Percentiles rank a stretch among this genome's conserved stretches.
Conservation (phyloP, 2,329 filamentous ascomycete genomes). For the Cadophora luteo-olivacea region DNA sequence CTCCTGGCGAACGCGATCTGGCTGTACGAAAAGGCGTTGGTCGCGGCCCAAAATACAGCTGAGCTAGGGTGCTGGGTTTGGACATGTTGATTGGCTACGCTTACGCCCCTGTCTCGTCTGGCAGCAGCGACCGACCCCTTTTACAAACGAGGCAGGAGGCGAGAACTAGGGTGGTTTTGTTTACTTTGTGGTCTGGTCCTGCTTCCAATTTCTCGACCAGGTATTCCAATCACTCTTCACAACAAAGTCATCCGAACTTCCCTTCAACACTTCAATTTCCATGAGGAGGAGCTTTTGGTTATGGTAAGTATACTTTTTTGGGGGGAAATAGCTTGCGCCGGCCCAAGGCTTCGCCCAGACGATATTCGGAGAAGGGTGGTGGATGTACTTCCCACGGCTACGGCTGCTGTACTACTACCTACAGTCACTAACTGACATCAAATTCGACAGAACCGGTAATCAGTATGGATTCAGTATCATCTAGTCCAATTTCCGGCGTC, state of each 20-base stretch:
- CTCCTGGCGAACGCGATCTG: constrained; percentile 21
- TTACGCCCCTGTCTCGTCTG: not conserved
- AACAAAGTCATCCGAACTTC: constrained; percentile 7
- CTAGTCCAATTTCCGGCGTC: constrained; percentile 26
- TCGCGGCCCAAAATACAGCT: constrained; percentile 11
- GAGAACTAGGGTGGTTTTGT: constrained; percentile 8
- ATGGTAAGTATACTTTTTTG: not conserved
- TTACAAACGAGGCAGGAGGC: constrained; percentile 25
- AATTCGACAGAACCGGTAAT: constrained; percentile 13
- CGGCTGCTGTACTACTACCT: not conserved
- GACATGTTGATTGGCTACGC: constrained; percentile 13
- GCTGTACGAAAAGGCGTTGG: constrained; percentile 12
- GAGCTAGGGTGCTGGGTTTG: not conserved
- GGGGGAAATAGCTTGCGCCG: not conserved
- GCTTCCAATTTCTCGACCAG: constrained; percentile 2
- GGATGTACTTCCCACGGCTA: not conserved
- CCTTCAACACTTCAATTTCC: constrained; percentile 5
- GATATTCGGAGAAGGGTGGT: not conserved
- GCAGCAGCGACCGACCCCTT: constrained; percentile 17
- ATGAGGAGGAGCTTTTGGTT: constrained; percentile 21
- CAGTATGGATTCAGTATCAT: constrained; percentile 33
- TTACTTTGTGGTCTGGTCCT: constrained; percentile 19
- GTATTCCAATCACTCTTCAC: constrained; percentile 11
- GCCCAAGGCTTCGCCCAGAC: not conserved
- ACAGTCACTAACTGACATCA: not conserved